Evolutionary conservation across 371 early-diverging fungal genomes (phyloP), one percentile per base, ranked within the genome.

Genomic region (Lichtheimia hyalospora): DNA sequence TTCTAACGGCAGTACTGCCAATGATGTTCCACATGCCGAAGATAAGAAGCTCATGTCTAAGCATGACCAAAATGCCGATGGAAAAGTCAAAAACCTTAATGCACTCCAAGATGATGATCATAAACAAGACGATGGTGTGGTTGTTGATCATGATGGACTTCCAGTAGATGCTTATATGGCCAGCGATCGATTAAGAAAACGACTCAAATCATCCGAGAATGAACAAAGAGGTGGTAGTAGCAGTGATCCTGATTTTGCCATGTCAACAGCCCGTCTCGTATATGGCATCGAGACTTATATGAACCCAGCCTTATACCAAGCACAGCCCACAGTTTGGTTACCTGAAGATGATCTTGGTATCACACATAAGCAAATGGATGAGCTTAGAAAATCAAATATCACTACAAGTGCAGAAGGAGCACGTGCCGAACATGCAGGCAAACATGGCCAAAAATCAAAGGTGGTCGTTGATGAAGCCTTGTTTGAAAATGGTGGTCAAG

Each of bases 261-360:
- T 51, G 14, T 21, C 52, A 3, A 51, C 27, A 5, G 41, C 41
- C 46, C 43, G 40, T 13, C 46, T 43, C 5, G 27, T 66, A 21
- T 61, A 46, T 21, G 66, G 57, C 12, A 15, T 43, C 5, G 51
- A 44, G 21, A 40, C 52, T n/a, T 66, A 66, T 28, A 61, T 66
- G 66, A 54, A 66, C 24, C 66, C 66, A 2, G 53, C 66, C 15
- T 13, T 56, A n/a, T 57, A 50, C 14, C 27, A 24, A 15, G 53
- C 46, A 14, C 66, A 66, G 48, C 61, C 66, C 24, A 52, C 58
- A 6, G 66, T 66, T 40, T 66, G 66, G 66, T 28, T 66, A 12
- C 66, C 66, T 24, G 41, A 61, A 41, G 66, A 66, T 42, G 66
- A 66, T n/a, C 43, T 66, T 14, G 66, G 66, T 21, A 66, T 66